Evolutionary conservation across 495 filamentous ascomycete genomes (phyloP), one percentile per base, ranked within the genome.

Genomic region (Lasiosphaeris hirsuta): DNA sequence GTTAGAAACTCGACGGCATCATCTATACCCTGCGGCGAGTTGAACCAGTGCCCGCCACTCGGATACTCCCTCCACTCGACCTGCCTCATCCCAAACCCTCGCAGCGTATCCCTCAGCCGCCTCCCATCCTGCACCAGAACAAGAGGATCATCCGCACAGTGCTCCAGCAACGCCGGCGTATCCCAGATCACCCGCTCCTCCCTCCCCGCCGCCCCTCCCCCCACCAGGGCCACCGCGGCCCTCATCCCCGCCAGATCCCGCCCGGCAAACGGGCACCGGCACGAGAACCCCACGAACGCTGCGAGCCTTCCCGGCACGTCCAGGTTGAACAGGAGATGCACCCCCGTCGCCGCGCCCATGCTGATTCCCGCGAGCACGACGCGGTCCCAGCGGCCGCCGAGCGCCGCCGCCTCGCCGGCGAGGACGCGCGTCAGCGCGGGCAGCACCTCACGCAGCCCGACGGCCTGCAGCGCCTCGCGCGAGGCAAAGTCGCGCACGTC

Each of bases 41-140:
- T 74, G 36, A 84, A 77, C 82, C 81, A 85, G 65, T 86, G 83
- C 0, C 80, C 80, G 1, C 84, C 73, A 1, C 70, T 73, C 48
- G 72, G 36, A 66, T 84, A 87, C 38, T 72, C 70, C 59, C 72
- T 76, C 72, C 74, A 83, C 15, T 70, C 70, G 4, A 84, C 72
- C 51, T 76, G 57, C 48, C n/a, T n/a, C n/a, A 76, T 65, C 3
- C 73, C 78, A 8, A 82, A 67, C 1, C 54, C 48, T 17, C 57
- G 38, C 43, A 86, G 56, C 7, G 66, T 65, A 30, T 72, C 64
- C 13, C 65, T 62, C 56, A 82, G 67, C n/a, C 64, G 56, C 40
- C 68, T 56, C 5, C 83, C 82, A 19, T 78, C 64, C 5, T 66
- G 38, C 0, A 80, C 60, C n/a, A 72, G 67, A 5, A 86, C 76